Base-by-base conservation (phyloP, 2,329 filamentous ascomycete genomes). In the Fusarium tanahbumbuense region DNA sequence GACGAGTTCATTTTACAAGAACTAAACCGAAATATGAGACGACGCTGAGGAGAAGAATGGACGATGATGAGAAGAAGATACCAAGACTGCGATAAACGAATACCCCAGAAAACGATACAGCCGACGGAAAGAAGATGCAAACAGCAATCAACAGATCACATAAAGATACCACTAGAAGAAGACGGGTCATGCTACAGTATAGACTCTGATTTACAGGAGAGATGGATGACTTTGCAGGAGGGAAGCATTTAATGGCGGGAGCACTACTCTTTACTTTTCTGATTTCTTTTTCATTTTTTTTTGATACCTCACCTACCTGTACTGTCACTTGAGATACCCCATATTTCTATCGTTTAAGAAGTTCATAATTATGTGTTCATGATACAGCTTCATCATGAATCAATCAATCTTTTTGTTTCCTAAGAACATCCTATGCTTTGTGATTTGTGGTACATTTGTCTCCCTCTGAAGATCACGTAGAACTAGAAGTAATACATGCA, bases 251-350 rank as follows among this genome's bases (percentile, higher is more conserved):
- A 74, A 75, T 75, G 64, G 62, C 27, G 20, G 69, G 63, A 64
- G 62, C 60, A 64, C 54, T 57, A 61, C 46, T 64, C 49, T 30
- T 52, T 47, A 27, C 55, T 67, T 66, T 57, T 57, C n/a, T 48
- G 22, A 20, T 34, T 10, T 64, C 67, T 55, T 44, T 60, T 49
- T 45, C 18, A 27, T 48, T 62, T 56, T 22, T 56, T 22, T 67
- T 68, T 45, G 46, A 70, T 72, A 60, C 57, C 52, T 58, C 60
- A 57, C 64, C 54, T 67, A 73, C 68, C 63, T 67, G 64, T 71
- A 75, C 73, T 67, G 56, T 68, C 57, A 61, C 66, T 76, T 56
- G 66, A 73, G 70, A 78, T 78, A 77, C 76, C 76, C 76, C 68
- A 68, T 59, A 69, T 60, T 65, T 56, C 72, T 68, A 74, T 75